Base-by-base conservation (phyloP, 768 basidiomycete genomes). In the Pulveroboletus sp. region DNA sequence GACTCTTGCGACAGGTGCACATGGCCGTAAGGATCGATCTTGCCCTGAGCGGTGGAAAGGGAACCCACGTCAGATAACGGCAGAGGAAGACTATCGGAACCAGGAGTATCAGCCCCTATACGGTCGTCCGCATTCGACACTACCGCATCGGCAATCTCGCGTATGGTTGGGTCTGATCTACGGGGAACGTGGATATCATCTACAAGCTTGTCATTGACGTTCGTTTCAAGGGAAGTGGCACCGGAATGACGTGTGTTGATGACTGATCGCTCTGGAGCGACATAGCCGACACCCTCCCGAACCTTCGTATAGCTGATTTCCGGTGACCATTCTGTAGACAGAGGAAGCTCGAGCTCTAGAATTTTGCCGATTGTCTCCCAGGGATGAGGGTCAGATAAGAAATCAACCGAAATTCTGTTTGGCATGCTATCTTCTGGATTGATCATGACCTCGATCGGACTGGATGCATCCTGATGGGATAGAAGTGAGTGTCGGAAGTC, bases 301-400 rank as follows among this genome's bases (percentile, higher is more conserved):
- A 43, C 52, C 29, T 41, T 49, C n/a, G 63, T 65, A 38, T 63
- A 61, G 29, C 6, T 5, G 31, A 67, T 23, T 31, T 45, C 24
- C 16, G 43, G 24, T 17, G 39, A 27, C 9, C 35, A 51, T 1
- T 11, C 22, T n/a, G 32, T 14, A 10, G 34, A 36, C 44, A 31
- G 27, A 3, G 37, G 23, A 47, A 45, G 43, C 23, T 49, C 3
- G 35, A 67, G 54, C n/a, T 55, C 45, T 19, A 67, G 40, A 4
- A 69, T 63, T 23, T 24, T 61, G 23, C 57, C 59, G n/a, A 67
- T 69, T 19, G 65, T 61, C 39, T 58, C 56, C 65, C 65, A 67
- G 13, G 65, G 65, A 40, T 63, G 54, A 5, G 65, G 65, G 46
- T 67, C 65, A n/a, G 59, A 55, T 23, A 67, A 49, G 49, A 69